Conservation (phyloP, 75 land plant genomes). For the Pseudotsuga menziesii region DNA sequence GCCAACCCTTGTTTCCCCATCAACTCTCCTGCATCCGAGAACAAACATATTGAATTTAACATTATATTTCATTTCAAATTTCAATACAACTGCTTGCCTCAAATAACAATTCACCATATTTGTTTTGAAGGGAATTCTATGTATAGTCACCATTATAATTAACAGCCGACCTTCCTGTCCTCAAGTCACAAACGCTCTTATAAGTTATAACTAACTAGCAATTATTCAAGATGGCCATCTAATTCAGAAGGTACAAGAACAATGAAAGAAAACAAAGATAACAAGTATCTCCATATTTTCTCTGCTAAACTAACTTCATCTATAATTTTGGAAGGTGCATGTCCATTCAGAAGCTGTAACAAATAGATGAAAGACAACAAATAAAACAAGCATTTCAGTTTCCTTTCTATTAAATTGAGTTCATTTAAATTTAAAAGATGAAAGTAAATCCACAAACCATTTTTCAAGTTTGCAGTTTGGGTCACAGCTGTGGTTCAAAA, state of each 20-base stretch:
- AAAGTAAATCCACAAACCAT: conserved; percentile 51
- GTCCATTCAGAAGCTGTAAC: background rate
- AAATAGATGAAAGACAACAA: background rate
- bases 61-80: background rate
- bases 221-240: background rate
- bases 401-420: conserved; percentile 3
- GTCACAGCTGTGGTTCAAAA: conserved; percentile 91
- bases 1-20: conserved; percentile 92
- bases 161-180: background rate
- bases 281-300: background rate
- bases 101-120: background rate
- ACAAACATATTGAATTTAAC: background rate
- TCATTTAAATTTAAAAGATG: background rate
- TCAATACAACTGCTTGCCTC: too few species aligned
- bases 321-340: background rate
- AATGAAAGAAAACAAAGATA: background rate
- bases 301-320: background rate
- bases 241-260: background rate
- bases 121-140: background rate
- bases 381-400: background rate
- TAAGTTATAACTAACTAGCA: background rate
- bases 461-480: conserved; percentile 94
- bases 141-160: background rate
- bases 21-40: conserved; percentile 67
- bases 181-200: background rate